These are phyloP conservation scores for Pseudogymnoascus sp. DNA, from an alignment of 2,329 filamentous ascomycete species.

Conservation along the genomic window DNA sequence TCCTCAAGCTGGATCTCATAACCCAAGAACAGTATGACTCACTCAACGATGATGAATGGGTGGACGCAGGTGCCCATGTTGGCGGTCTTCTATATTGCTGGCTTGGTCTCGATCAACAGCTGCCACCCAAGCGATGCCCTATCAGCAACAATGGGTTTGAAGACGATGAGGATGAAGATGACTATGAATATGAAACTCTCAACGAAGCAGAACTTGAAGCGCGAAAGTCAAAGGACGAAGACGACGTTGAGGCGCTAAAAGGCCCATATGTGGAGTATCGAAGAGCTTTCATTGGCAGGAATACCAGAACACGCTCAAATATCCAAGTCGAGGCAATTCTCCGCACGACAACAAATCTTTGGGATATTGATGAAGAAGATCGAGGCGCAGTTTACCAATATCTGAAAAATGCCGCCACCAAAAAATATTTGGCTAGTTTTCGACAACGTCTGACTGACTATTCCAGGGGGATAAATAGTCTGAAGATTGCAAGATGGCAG, in stretches of 20 bases:
- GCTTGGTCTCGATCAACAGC: conserved; percentile 18
- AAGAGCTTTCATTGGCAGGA: conserved; percentile 21
- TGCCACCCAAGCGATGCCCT: conserved; percentile 20
- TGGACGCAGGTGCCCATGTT: background rate
- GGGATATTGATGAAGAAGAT: conserved; percentile 18
- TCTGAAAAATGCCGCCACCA: conserved; percentile 21
- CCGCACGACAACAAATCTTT: conserved; percentile 16
- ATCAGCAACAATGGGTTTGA: conserved; percentile 19
- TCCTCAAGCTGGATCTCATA: conserved; percentile 50
- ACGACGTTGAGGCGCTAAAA: conserved; percentile 14
- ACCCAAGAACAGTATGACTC: conserved; percentile 55
- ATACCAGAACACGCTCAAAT: conserved; percentile 9
- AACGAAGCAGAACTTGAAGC: conserved; percentile 20
- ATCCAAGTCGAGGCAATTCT: conserved; percentile 18
- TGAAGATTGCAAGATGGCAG: conserved; percentile 14
- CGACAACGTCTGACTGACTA: conserved; percentile 17
- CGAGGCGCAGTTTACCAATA: conserved; percentile 26
- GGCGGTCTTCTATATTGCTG: conserved; percentile 13
- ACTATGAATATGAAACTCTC: conserved; percentile 23
- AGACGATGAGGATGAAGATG: conserved; percentile 20
- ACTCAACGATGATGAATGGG: conserved; percentile 40
- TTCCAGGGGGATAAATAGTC: background rate
- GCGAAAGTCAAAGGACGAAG: conserved; percentile 14
- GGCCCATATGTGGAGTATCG: conserved; percentile 21
- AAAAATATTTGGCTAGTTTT: conserved; percentile 15